These are phyloP conservation scores for Malassezia equina DNA, from an alignment of 1,284 basidiomycete species.

Conservation along the genomic window DNA sequence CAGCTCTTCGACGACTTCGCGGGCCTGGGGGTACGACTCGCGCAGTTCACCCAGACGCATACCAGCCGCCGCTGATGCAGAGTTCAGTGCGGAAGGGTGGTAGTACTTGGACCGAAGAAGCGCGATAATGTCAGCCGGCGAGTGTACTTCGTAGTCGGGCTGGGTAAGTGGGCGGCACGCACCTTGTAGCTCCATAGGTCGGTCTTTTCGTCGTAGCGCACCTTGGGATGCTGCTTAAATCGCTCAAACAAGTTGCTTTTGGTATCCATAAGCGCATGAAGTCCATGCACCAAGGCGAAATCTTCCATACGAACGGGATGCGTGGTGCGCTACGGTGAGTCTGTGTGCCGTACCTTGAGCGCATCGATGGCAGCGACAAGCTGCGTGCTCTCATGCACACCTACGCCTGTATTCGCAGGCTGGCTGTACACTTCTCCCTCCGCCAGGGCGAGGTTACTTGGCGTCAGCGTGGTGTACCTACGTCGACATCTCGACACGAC, in stretches of 20 bases:
- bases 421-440: conserved; percentile 60
- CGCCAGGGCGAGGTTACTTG: conserved; percentile 14
- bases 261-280: conserved; percentile 58
- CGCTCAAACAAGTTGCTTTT: conserved; percentile 64
- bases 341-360: conserved; percentile 53
- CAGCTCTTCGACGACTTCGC: conserved; percentile 37
- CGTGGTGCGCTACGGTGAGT: conserved; percentile 54
- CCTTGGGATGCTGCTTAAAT: conserved; percentile 67
- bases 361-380: conserved; percentile 71
- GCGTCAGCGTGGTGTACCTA: conserved; percentile 3
- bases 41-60: conserved; percentile 72
- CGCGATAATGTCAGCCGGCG: conserved; percentile 66
- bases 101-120: conserved; percentile 54
- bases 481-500: conserved; percentile 13
- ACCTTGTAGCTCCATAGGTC: conserved; percentile 69
- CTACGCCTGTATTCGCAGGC: conserved; percentile 70
- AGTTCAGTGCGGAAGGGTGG: conserved; percentile 23
- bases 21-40: conserved; percentile 77
- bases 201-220: conserved; percentile 68
- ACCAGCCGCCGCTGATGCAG: conserved; percentile 50
- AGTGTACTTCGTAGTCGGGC: conserved; percentile 77
- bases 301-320: conserved; percentile 76
- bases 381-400: conserved; percentile 72
- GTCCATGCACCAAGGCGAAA: conserved; percentile 65
- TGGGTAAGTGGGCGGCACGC: conserved; percentile 50